Evolutionary conservation across 2,329 filamentous ascomycete species (phyloP), one percentile per base, ranked within the genome.

Genomic region (Ceratocystis papillata): DNA sequence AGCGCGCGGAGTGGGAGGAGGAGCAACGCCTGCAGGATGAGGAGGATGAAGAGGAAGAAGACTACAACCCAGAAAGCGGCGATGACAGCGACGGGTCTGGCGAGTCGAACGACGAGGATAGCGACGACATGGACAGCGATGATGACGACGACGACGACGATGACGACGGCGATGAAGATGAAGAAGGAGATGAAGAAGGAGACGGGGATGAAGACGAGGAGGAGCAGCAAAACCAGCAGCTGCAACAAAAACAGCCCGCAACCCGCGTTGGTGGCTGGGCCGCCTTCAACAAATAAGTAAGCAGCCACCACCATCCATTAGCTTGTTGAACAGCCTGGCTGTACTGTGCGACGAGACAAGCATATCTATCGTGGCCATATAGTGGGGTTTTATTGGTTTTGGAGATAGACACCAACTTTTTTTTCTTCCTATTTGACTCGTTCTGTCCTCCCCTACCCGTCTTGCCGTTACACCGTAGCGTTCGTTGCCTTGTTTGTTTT

Each of bases 21-120:
- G 82, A 85, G 71, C 79, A 83, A 70, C 75, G 76, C 67, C 69
- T 83, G 45, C 80, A 83, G 67, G 82, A 86, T 46, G 83, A 84
- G 1, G 83, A 86, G 66, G 84, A 85, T 62, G 83, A 85, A 66
- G 78, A 84, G 3, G 85, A 87, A 69, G 84, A 87, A 69, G 84
- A 87, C 70, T 87, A 87, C 69, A 83, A 87, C 67, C 85, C 85
- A 1, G 80, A 78, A 41, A 78, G 75, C 15, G 81, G 81, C 3
- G 81, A 79, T 0, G 79, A 79, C 0, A 80, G 80, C 1, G 82
- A 81, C 0, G 81, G 82, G 2, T 81, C 79, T 1, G 79, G 79
- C 0, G 79, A 76, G 0, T 77, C 75, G 0, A 77, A 74, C 0
- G 79, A 75, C 0, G 77, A 77, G 0, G 77, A 75, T 0, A 77